phyloP scores from a whole-genome alignment of 2,329 filamentous ascomycete species.

The Diaporthe helianthi region DNA sequence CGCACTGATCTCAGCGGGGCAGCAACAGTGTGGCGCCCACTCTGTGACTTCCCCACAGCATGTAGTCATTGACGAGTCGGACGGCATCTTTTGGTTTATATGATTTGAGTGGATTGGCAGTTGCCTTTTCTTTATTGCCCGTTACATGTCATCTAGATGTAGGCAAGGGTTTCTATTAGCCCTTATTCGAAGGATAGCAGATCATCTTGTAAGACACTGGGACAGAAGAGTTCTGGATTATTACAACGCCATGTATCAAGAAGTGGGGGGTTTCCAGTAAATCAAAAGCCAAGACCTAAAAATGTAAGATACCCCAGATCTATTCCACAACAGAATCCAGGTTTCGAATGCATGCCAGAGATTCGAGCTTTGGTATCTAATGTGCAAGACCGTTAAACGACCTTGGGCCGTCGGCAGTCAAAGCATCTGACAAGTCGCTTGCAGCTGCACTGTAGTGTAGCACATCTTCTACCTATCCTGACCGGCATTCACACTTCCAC shows the following conservation, averaged over 20 bases:
- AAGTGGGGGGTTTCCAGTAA: background rate
- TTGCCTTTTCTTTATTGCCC: background rate
- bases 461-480: background rate
- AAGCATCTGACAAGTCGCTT: background rate
- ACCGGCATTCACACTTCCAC: background rate
- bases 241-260: background rate
- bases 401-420: background rate
- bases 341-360: background rate
- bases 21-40: too few relatives aligned
- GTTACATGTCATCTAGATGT: background rate
- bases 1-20: background rate
- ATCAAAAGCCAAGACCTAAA: background rate
- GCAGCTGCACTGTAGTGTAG: background rate
- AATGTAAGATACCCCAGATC: constrained; percentile 1
- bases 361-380: too few relatives aligned
- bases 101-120: background rate
- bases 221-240: background rate
- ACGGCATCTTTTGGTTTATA: background rate
- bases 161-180: background rate
- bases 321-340: too few relatives aligned
- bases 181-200: background rate
- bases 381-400: background rate
- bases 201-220: background rate
- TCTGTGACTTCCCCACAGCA: background rate
- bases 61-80: background rate